Base-by-base conservation (phyloP, 2,329 filamentous ascomycete species). In the Penicillium glabrum region DNA sequence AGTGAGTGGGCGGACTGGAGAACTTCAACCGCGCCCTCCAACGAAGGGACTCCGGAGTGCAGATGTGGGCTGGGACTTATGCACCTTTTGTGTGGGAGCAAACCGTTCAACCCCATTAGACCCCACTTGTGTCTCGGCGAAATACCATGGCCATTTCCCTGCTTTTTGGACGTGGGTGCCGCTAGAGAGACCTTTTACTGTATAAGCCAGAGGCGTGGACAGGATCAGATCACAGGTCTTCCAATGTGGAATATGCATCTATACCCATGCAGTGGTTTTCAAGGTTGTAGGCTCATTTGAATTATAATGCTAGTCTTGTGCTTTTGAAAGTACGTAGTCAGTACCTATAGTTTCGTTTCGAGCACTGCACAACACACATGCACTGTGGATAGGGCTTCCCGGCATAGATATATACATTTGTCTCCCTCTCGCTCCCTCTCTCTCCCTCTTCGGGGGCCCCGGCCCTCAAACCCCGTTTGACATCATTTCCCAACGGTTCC, bases 21-120 rank as follows among this genome's bases (percentile, higher is more conserved):
- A 39, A 39, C 35, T 39, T 39, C 49, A 53, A 49, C n/a, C 19
- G 27, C 47, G n/a, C 23, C 51, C 47, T 19, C 51, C 48, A 58
- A 53, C 58, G 51, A 53, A 48, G 50, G 44, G 47, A 60, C 37
- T 60, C 54, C 48, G 58, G 54, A 57, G 58, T 57, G 52, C 58
- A 58, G 48, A 53, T 55, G 52, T 56, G 56, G 56, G 19, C 46
- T 43, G 43, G 45, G 58, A 29, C 49, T 59, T 56, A 59, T 59
- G 57, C 57, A 61, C 45, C 48, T 47, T 33, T 53, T 46, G n/a
- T 46, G n/a, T 27, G 43, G 46, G 46, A 51, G 49, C 57, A 51
- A 57, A 60, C 57, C 37, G 51, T 58, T 56, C 50, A 41, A 47
- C 46, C 9, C 45, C 39, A 46, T 39, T n/a, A 6, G 19, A 19